Base-by-base conservation (phyloP, 2,329 filamentous ascomycete species). In the Aspergillus jensenii region DNA sequence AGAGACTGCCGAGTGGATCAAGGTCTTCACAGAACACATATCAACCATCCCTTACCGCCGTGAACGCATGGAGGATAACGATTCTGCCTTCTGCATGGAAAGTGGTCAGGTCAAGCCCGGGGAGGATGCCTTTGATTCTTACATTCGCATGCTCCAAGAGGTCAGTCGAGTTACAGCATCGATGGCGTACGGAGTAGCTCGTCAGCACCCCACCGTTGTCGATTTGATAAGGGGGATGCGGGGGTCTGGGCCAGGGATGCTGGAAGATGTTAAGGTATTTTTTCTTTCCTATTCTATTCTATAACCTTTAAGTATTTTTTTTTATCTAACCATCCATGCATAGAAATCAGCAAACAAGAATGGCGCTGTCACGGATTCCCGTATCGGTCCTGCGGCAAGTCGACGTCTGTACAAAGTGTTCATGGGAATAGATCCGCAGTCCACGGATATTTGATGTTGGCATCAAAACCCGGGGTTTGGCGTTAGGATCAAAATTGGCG, bases 21-120 rank as follows among this genome's bases (percentile, higher is more conserved):
- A 82, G 31, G 79, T 83, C 35, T 91, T 93, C 66, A 93, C 90
- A 0, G 88, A 92, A 67, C 88, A 93, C 69, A 87, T 93, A 49
- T 89, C 88, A 7, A 90, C 87, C 1, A 85, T 89, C 21, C 90
- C 89, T 0, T 93, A 93, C 72, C 84, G 85, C 14, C 71, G 67
- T 6, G 75, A 80, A 55, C 71, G 75, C 33, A 76, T 78, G 54
- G 79, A 82, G 1, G 68, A 77, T 2, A 86, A 78, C 15, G 73
- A 78, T 64, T 71, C 76, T 3, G 74, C 83, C 0, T 93, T 93
- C 71, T 93, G 90, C 74, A 92, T 93, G 88, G 89, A 91, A 53
- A 79, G 80, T 1, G 90, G 90, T 0, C 90, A 93, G 73, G 88
- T 93, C 43, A 85, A 84, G 55, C 84, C 86, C 0, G 90, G 90